Evolutionary conservation across 208 protist genomes (phyloP).

Genomic region (Wallacemonas collosoma): DNA sequence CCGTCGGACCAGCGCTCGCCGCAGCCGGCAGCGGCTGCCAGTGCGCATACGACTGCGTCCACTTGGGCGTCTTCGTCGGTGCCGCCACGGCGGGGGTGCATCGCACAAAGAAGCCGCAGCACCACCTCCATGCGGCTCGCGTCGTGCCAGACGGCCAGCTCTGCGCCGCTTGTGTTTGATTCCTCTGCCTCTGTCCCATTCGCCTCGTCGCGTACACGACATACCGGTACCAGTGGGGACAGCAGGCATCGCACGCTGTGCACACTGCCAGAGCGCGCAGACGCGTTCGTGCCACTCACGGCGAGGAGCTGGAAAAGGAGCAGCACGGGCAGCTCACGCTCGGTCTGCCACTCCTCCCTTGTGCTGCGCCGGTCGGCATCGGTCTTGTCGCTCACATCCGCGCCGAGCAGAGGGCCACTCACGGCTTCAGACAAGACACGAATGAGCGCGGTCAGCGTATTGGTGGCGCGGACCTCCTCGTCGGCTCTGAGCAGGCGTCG

Average conservation of each 20-base stretch:
- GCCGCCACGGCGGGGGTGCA: not conserved
- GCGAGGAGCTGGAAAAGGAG: conserved; percentile 2
- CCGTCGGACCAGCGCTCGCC: conserved; percentile 5
- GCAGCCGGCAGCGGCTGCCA: not conserved
- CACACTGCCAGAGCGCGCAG: not conserved
- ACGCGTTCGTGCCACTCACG: too few relatives aligned
- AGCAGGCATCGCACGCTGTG: not conserved
- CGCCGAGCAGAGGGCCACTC: not conserved
- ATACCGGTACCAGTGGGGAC: not conserved
- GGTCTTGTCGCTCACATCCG: not conserved
- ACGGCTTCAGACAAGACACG: conserved; percentile 4
- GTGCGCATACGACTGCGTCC: conserved; percentile 4
- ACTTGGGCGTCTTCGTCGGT: not conserved
- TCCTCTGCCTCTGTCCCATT: not conserved
- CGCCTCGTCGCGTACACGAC: not conserved
- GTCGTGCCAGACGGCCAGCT: not conserved
- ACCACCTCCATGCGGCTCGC: not conserved
- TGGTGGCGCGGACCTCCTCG: not conserved
- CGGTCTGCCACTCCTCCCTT: not conserved
- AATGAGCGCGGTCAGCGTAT: not conserved
- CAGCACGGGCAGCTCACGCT: not conserved
- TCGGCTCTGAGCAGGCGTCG: conserved; percentile 1
- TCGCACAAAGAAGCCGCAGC: not conserved
- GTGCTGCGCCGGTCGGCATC: not conserved
- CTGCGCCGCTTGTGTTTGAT: not conserved